Percentiles rank a stretch among this genome's conserved stretches.
Evolutionary conservation across 768 basidiomycete species (phyloP).

Genomic region (Jaapia argillacea): DNA sequence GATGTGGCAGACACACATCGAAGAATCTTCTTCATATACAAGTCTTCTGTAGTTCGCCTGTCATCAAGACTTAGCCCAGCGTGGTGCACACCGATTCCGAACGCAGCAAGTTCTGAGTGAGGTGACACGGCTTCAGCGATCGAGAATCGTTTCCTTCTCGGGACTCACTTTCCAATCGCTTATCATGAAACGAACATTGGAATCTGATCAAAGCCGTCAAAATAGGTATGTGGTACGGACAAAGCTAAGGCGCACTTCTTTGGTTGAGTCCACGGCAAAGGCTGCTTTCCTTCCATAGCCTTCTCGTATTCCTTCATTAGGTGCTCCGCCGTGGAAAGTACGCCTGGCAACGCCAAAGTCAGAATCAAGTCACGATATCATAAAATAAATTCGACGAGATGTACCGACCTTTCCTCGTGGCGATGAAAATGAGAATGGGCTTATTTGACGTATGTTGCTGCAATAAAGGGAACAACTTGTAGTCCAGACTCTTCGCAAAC

Average conservation of each 20-base stretch:
- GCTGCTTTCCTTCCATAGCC: conserved; percentile 33
- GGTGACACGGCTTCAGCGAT: neutral
- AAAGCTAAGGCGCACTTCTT: too few relatives aligned
- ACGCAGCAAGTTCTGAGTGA: conserved; percentile 46
- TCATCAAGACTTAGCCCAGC: conserved; percentile 76
- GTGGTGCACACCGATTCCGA: conserved; percentile 87
- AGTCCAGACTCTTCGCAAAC: conserved; percentile 63
- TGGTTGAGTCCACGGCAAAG: conserved; percentile 63
- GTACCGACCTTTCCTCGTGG: conserved; percentile 71
- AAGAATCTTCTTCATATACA: conserved; percentile 56
- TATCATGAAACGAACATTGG: conserved; percentile 51
- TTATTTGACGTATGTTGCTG: conserved; percentile 67
- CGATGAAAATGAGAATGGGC: conserved; percentile 81
- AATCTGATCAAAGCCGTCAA: conserved; percentile 28
- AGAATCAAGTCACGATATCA: neutral
- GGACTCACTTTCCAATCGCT: conserved; percentile 50
- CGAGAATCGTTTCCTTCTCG: neutral
- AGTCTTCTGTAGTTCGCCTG: conserved; percentile 59
- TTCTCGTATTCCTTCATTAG: conserved; percentile 65
- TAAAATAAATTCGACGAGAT: neutral
- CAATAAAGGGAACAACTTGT: conserved; percentile 62
- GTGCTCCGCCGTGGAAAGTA: conserved; percentile 60
- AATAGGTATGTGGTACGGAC: conserved; percentile 1
- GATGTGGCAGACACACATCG: conserved; percentile 76
- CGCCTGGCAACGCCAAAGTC: conserved; percentile 18